Evolutionary conservation across 2,329 filamentous ascomycete genomes (phyloP), one percentile per base, ranked within the genome.

Genomic region (Davidsoniella eucalypti): DNA sequence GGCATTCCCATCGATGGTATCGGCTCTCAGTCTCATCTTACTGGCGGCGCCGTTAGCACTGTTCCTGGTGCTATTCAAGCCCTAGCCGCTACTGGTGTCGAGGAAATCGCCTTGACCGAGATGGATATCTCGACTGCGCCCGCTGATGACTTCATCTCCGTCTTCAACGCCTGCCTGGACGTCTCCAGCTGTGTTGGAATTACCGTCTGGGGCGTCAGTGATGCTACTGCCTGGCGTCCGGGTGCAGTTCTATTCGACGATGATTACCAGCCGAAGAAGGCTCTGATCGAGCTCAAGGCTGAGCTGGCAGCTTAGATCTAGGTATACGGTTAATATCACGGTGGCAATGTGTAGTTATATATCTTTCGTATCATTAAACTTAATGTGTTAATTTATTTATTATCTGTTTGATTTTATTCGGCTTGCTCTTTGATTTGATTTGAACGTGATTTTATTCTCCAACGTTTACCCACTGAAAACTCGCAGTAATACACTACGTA

Each of bases 1-100:
- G 81, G 80, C 49, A 63, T 79, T 16, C 78, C 76, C 54, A 81
- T 82, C 54, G 73, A 83, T 57, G 79, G 78, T 49, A 78, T 83
- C 51, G 74, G 58, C 49, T 71, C 72, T 4, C 77, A 81, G 60
- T 64, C 67, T 36, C 77, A 81, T 59, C 63, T 80, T 21, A 60
- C 60, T 29, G 62, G 64, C 18, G 70, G 68, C 50, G 61, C 63
- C 16, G 70, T 71, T 50, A 63, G 59, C 43, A 67, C 64, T 23
- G 64, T 68, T 4, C 67, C 68, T 7, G 66, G 58, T 9, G 73
- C 76, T 17, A 65, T 82, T 52, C 65, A 70, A 57, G 64, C 66
- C 0, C 68, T 81, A 16, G 76, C 73, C 29, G 62, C 59, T 9
- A 65, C 70, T 5, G 71, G 68, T 12, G 61, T 67, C 16, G 63